Evolutionary conservation across 2,329 filamentous ascomycete species (phyloP), one percentile per base, ranked within the genome.

Genomic region (Claviceps arundinis): DNA sequence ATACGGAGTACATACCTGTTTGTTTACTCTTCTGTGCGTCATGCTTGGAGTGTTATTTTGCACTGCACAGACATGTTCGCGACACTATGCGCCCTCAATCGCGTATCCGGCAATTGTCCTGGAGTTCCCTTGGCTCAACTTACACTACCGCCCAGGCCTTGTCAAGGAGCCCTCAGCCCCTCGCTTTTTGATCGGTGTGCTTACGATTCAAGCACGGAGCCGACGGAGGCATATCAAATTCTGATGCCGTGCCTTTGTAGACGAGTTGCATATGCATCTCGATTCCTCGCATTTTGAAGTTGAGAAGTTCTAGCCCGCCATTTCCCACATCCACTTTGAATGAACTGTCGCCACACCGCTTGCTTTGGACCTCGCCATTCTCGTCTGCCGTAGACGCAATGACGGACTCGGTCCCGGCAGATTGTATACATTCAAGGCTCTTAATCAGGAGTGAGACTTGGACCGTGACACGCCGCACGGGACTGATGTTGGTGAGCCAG

Each of bases 271-370:
- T 22, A n/a, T 9, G 24, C 24, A 13, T 26, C 43, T 37, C n/a
- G 13, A 19, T 13, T 46, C 42, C 14, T 55, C 57, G 62, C 54
- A 82, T 68, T 68, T 75, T 82, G 66, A 86, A 88, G 64, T 81
- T 75, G 67, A 82, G 79, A 56, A 80, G 73, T 50, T 74, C 71
- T 62, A 82, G 60, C 0, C 89, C 87, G 60, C 68, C 72, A 2
- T 85, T 78, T 3, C 86, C 87, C 55, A 95, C 87, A 63, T 93
- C 79, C 48, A 91, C 77, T 65, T 76, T 80, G 68, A 89, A 95
- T 55, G 93, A 62, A 26, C 77, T 82, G 2, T 90, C 89, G 37
- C 82, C 80, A 55, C 80, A 77, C 65, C 75, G 74, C 60, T 75
- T 75, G 60, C 81, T 84, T 5, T 79, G 78, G 57, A 80, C 76